These are phyloP conservation scores for Schizochytrium sp. DNA, from an alignment of 108 stramenopile species.

Conservation along the genomic window DNA sequence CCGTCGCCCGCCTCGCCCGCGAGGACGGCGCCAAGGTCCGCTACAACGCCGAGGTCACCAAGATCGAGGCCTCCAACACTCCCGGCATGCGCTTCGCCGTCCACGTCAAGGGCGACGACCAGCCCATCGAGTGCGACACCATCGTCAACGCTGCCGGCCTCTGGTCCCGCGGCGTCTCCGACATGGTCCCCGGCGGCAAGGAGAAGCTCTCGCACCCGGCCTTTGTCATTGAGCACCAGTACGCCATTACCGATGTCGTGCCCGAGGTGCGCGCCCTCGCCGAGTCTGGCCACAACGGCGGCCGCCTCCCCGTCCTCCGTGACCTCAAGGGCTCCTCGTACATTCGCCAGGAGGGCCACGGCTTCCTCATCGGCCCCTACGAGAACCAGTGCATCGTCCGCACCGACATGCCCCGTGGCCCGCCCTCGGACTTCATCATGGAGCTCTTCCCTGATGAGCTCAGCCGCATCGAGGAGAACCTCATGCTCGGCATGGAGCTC, in stretches of 20 bases:
- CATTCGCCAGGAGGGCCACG: conserved; percentile 18
- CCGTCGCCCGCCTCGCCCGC: neutral
- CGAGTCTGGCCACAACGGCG: conserved; percentile 17
- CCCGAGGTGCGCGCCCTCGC: neutral
- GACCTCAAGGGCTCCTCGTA: conserved; percentile 20
- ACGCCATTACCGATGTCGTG: neutral
- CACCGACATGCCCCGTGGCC: conserved; percentile 6
- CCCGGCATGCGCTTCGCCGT: neutral
- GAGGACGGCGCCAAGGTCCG: neutral
- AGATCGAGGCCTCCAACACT: neutral
- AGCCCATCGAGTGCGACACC: conserved; percentile 15
- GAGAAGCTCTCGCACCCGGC: neutral
- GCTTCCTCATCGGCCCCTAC: conserved; percentile 15
- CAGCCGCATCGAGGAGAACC: conserved; percentile 15
- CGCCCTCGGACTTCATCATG: conserved; percentile 20
- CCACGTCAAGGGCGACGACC: conserved; percentile 9
- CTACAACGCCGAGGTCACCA: conserved; percentile 2
- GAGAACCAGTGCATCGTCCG: conserved; percentile 12
- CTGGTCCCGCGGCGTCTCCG: neutral
- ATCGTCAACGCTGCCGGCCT: conserved; percentile 14
- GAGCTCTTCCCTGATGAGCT: conserved; percentile 2
- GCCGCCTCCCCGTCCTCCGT: conserved; percentile 1
- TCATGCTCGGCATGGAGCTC: conserved; percentile 21
- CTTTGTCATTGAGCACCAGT: conserved; percentile 19
- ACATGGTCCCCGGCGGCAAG: conserved; percentile 12